phyloP scores from a whole-genome alignment of 179 eudicot species.

The Gypsophila paniculata region DNA sequence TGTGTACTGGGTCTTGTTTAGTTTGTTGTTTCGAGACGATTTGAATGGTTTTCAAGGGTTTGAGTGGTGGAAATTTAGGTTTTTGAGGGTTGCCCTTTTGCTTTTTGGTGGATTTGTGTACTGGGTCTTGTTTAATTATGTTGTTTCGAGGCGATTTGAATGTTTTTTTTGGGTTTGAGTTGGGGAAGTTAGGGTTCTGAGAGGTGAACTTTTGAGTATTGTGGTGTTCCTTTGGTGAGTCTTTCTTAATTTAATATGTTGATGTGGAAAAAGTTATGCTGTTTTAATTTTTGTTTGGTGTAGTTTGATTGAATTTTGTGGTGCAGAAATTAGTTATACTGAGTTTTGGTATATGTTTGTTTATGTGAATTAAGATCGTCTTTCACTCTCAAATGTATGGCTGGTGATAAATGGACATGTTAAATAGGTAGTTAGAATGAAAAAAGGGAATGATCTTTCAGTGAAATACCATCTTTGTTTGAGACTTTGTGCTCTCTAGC shows the following conservation, averaged over 20 bases:
- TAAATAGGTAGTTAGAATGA: too few species aligned
- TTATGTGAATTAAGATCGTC: too few species aligned
- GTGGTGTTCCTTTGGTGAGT: constrained; percentile 1
- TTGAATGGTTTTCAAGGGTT: neutral
- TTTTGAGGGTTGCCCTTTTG: constrained; percentile 1
- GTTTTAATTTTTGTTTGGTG: neutral
- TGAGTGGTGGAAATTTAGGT: neutral
- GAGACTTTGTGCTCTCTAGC: neutral
- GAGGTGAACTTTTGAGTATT: neutral
- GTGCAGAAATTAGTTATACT: too few species aligned
- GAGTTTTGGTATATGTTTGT: too few species aligned
- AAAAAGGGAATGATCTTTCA: too few species aligned
- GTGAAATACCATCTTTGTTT: too few species aligned
- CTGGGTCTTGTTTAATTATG: neutral
- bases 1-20: too few species aligned
- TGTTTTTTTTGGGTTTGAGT: neutral
- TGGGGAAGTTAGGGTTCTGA: neutral
- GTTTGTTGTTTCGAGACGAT: too few species aligned
- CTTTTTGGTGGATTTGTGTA: neutral
- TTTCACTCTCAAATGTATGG: too few species aligned
- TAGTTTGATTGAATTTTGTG: neutral
- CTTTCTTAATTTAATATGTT: constrained; percentile 11
- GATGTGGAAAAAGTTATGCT: neutral
- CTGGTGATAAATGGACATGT: too few species aligned
- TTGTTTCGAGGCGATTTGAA: neutral